phyloP scores from a whole-genome alignment of 2,329 filamentous ascomycete species.

The Arachnopeziza araneosa region DNA sequence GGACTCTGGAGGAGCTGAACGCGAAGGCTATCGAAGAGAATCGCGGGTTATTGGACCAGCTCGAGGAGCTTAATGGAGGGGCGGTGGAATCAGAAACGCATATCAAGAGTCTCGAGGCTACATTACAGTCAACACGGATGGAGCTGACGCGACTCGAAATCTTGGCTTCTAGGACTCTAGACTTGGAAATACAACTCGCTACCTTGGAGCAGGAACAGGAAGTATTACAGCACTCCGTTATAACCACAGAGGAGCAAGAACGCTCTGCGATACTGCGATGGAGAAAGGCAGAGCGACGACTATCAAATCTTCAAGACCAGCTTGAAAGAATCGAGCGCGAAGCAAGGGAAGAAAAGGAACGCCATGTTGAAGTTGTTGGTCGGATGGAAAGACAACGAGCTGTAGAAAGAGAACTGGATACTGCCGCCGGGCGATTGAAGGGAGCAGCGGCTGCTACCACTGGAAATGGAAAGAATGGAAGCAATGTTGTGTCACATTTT shows the following conservation, averaged over 20 bases:
- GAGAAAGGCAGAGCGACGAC: slow-evolving; percentile 75
- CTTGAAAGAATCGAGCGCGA: slow-evolving; percentile 85
- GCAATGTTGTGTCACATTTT: slow-evolving; percentile 84
- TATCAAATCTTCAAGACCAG: slow-evolving; percentile 77
- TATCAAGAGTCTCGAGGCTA: slow-evolving; percentile 70
- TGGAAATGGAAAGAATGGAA: slow-evolving; percentile 51
- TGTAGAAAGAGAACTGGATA: slow-evolving; percentile 76
- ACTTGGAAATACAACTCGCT: slow-evolving; percentile 74
- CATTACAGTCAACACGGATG: slow-evolving; percentile 70
- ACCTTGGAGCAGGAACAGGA: slow-evolving; percentile 78
- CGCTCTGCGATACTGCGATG: slow-evolving; percentile 75
- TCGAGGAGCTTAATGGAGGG: slow-evolving; percentile 77
- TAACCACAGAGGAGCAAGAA: slow-evolving; percentile 66
- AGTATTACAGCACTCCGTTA: slow-evolving; percentile 61
- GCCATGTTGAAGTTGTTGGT: slow-evolving; percentile 72
- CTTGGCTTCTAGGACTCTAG: slow-evolving; percentile 67
- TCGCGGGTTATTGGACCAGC: slow-evolving; percentile 69
- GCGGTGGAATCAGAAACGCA: slow-evolving; percentile 74
- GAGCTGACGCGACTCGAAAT: slow-evolving; percentile 69
- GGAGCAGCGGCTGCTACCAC: slow-evolving; percentile 63
- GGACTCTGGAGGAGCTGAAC: slow-evolving; percentile 70
- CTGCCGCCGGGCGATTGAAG: slow-evolving; percentile 74
- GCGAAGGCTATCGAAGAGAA: slow-evolving; percentile 78
- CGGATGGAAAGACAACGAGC: slow-evolving; percentile 79
- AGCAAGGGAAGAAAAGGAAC: slow-evolving; percentile 70